Evolutionary conservation across 805 yeast species (phyloP).

Genomic region (Pichia phayaonensis): DNA sequence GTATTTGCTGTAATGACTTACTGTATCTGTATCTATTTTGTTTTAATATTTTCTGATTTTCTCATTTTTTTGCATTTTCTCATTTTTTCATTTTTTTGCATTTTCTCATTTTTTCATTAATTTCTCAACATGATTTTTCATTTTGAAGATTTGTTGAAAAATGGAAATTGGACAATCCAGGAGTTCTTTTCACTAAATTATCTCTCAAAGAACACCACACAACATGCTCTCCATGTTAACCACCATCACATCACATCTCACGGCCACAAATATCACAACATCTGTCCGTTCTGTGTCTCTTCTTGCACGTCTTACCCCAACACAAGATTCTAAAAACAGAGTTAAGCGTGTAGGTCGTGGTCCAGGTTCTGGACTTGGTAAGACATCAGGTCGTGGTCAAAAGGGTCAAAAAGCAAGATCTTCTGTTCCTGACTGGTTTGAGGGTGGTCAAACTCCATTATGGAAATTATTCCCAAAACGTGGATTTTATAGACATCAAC

Average conservation of each 20-base stretch:
- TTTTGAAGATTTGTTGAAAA: not conserved
- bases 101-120: not conserved
- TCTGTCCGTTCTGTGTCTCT: slow-evolving; percentile 32
- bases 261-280: not conserved
- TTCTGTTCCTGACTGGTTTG: slow-evolving; percentile 85
- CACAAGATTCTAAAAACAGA: slow-evolving; percentile 50
- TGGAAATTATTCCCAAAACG: slow-evolving; percentile 77
- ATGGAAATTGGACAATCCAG: not conserved
- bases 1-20: not conserved
- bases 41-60: no score
- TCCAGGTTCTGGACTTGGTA: slow-evolving; percentile 87
- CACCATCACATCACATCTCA: not conserved
- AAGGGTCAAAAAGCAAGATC: slow-evolving; percentile 98
- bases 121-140: not conserved
- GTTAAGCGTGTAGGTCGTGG: slow-evolving; percentile 89
- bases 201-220: not conserved
- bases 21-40: no score
- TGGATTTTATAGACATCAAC: slow-evolving; percentile 70
- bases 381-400: slow-evolving; percentile 95
- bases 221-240: not conserved
- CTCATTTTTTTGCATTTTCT: not conserved
- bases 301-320: slow-evolving; percentile 50
- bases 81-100: not conserved
- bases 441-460: slow-evolving; percentile 98
- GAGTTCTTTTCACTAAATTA: not conserved